Base-by-base conservation (phyloP, 2,329 filamentous ascomycete genomes). In the Macrophomina pseudophaseolina region DNA sequence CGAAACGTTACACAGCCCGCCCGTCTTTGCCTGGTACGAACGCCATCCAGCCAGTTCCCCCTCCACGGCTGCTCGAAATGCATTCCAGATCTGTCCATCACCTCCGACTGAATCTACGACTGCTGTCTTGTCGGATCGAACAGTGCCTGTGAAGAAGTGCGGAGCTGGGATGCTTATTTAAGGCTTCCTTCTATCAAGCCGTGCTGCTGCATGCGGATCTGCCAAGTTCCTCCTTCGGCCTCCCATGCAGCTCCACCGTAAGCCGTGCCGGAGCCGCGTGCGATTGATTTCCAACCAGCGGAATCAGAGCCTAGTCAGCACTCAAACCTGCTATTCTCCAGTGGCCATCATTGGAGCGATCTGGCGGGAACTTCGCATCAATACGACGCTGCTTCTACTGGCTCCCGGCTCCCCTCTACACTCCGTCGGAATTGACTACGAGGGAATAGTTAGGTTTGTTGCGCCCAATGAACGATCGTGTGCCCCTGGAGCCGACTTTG, bases 361-460 rank as follows among this genome's bases (percentile, higher is more conserved):
- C 30, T 62, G 44, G 32, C 32, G 42, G 38, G 23, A 18, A 28
- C 44, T 62, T 51, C 38, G 58, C 58, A 62, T 35, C 32, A 49
- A 62, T 62, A 62, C 58, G 58, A 28, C 6, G 58, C 42, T 38
- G 42, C 58, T 23, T 49, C 32, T 8, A 62, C 42, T 49, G 44
- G 58, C 35, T 38, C 9, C 58, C 58, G 58, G 58, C 58, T 62
- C 58, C 58, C 58, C 58, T 62, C 58, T 62, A 62, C 42, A 28
- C 5, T 62, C 58, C 58, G 58, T 49, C 58, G 58, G 58, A 49
- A 2, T 38, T 62, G 58, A 38, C 33, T 6, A 18, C 11, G 7
- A 49, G 44, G 14, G 33, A 32, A 49, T 38, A 11, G 5, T 14
- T 11, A 33, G 58, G 42, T 14, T 6, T 38, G 42, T 14, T 49